Evolutionary conservation across 805 yeast genomes (phyloP).

Genomic region (Metschnikowia corniflorae): DNA sequence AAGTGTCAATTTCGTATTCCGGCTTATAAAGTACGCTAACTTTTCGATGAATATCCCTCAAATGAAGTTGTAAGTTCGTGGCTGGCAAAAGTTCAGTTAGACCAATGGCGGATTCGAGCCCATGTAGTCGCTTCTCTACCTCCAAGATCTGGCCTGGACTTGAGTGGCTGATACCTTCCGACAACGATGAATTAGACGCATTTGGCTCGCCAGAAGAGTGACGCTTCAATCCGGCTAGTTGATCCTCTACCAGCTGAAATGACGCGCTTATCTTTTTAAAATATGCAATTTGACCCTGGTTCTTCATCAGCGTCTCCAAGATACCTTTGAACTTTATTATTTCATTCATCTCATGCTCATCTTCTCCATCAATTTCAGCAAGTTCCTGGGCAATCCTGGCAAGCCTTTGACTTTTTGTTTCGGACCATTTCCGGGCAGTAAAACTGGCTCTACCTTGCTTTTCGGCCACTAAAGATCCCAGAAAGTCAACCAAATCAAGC

Average conservation of each 20-base stretch:
- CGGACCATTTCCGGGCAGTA: slow-evolving; percentile 19
- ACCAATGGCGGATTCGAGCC: slow-evolving; percentile 25
- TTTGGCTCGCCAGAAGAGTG: too few species aligned
- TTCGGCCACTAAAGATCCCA: slow-evolving; percentile 29
- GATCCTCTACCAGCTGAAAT: slow-evolving; percentile 3
- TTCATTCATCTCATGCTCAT: slow-evolving; percentile 5
- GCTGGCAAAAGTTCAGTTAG: slow-evolving; percentile 4
- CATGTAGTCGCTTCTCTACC: slow-evolving; percentile 25
- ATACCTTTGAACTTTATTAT: slow-evolving; percentile 1
- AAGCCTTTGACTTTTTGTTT: slow-evolving; percentile 37
- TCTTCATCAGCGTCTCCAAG: slow-evolving; percentile 5
- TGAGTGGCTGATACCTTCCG: background rate
- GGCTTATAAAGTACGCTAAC: slow-evolving; percentile 35
- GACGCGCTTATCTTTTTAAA: slow-evolving; percentile 1
- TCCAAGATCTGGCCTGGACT: slow-evolving; percentile 15
- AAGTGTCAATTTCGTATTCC: slow-evolving; percentile 23
- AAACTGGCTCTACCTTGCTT: slow-evolving; percentile 2
- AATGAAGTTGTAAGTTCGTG: slow-evolving; percentile 22
- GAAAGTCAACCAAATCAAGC: slow-evolving; percentile 29
- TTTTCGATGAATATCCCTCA: slow-evolving; percentile 33
- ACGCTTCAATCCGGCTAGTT: slow-evolving; percentile 4
- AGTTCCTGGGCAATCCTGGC: slow-evolving; percentile 38
- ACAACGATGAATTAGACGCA: background rate
- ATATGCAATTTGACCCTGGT: slow-evolving; percentile 3
- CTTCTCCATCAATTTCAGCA: slow-evolving; percentile 28